phyloP scores from a whole-genome alignment of 495 filamentous ascomycete genomes.

The Penicillium psychrofluorescens region DNA sequence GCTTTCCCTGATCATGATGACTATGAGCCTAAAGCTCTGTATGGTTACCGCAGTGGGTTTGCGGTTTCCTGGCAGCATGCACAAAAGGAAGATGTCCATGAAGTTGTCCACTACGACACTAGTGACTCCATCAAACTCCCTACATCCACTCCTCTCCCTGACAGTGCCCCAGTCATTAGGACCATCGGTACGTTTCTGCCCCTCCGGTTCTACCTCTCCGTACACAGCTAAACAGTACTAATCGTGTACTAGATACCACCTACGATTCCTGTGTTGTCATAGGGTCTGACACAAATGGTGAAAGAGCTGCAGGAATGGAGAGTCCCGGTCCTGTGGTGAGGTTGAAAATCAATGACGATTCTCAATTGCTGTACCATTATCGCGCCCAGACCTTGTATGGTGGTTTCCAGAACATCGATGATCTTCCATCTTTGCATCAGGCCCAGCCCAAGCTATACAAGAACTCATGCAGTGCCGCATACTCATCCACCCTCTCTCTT shows the following conservation, averaged over 20 bases:
- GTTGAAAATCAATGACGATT: constrained; percentile 30
- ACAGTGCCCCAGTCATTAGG: too few relatives aligned
- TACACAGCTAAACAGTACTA: too few relatives aligned
- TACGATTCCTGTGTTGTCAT: constrained; percentile 1
- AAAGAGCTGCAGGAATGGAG: not conserved
- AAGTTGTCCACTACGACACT: constrained; percentile 25
- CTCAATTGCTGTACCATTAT: constrained; percentile 30
- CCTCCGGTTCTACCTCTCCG: not conserved
- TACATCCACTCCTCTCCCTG: too few relatives aligned
- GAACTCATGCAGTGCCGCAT: constrained; percentile 24
- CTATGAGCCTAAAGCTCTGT: constrained; percentile 27
- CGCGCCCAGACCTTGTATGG: constrained; percentile 22
- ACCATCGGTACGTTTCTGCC: constrained; percentile 6
- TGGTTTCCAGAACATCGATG: constrained; percentile 18
- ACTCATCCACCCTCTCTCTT: constrained; percentile 18
- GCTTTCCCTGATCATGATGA: constrained; percentile 22
- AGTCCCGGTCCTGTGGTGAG: constrained; percentile 19
- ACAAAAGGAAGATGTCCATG: constrained; percentile 9
- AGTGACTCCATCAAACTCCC: not conserved
- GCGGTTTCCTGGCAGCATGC: constrained; percentile 39
- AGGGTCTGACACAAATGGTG: not conserved
- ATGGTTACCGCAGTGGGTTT: constrained; percentile 19
- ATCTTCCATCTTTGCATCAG: not conserved
- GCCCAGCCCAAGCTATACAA: constrained; percentile 9
- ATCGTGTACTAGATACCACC: not conserved